Evolutionary conservation across 2,329 filamentous ascomycete species (phyloP).

Genomic region (Balansia obtecta): DNA sequence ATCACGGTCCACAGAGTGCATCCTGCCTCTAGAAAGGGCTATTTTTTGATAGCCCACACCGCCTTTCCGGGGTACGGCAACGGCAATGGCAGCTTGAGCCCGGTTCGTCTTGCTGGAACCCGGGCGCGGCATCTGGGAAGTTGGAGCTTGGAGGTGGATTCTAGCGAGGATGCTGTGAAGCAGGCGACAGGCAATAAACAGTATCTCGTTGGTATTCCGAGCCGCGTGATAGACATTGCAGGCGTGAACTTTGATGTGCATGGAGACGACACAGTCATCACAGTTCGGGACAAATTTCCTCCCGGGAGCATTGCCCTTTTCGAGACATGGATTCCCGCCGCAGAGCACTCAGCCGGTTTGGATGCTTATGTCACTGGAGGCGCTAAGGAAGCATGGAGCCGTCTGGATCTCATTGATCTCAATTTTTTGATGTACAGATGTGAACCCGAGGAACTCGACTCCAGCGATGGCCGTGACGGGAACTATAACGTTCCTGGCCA

Average conservation of each 20-base stretch:
- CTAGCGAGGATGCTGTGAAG: slow-evolving; percentile 55
- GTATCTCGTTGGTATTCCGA: slow-evolving; percentile 70
- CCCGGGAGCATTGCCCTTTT: slow-evolving; percentile 92
- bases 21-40: slow-evolving; percentile 80
- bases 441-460: slow-evolving; percentile 75
- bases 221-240: slow-evolving; percentile 60
- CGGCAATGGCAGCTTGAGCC: slow-evolving; percentile 66
- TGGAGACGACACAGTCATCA: slow-evolving; percentile 65
- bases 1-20: slow-evolving; percentile 94
- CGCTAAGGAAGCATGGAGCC: slow-evolving; percentile 63
- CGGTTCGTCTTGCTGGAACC: slow-evolving; percentile 72
- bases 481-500: slow-evolving; percentile 76
- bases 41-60: slow-evolving; percentile 92
- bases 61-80: slow-evolving; percentile 86
- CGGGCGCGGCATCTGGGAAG: slow-evolving; percentile 77
- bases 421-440: slow-evolving; percentile 89
- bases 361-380: slow-evolving; percentile 80
- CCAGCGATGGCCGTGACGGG: slow-evolving; percentile 70
- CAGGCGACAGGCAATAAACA: slow-evolving; percentile 55
- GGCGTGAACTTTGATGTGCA: slow-evolving; percentile 62
- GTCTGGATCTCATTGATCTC: slow-evolving; percentile 66
- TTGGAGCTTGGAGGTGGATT: slow-evolving; percentile 85
- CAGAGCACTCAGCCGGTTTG: slow-evolving; percentile 71
- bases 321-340: slow-evolving; percentile 87
- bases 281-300: slow-evolving; percentile 70